These are phyloP conservation scores for Chenopodium formosanum DNA, from an alignment of 148 eudicot species.

Conservation along the genomic window DNA sequence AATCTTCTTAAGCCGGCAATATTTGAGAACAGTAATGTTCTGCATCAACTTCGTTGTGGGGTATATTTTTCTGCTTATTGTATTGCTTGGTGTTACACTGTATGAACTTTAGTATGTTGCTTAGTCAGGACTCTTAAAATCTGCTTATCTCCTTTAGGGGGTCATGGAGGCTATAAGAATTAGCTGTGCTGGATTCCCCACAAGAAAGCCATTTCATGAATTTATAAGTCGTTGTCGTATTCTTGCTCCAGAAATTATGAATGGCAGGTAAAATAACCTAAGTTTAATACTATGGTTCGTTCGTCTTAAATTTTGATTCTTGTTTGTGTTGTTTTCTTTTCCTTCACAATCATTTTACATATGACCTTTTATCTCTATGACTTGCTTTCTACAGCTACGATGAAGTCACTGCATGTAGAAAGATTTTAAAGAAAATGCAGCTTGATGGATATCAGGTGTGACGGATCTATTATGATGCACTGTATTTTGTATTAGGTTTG, in stretches of 20 bases:
- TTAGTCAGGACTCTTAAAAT: slow-evolving; percentile 9
- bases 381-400: slow-evolving; percentile 41
- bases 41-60: slow-evolving; percentile 97
- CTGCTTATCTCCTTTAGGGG: slow-evolving; percentile 53
- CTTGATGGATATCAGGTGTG: slow-evolving; percentile 88
- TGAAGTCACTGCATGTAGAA: slow-evolving; percentile 62
- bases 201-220: slow-evolving; percentile 76
- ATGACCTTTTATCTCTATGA: slow-evolving; percentile 19
- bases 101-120: background rate
- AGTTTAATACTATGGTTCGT: slow-evolving; percentile 1
- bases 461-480: background rate
- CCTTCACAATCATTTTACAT: slow-evolving; percentile 5
- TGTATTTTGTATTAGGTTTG: background rate
- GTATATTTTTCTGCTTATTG: slow-evolving; percentile 36
- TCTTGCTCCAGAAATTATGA: slow-evolving; percentile 66
- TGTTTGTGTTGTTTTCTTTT: background rate
- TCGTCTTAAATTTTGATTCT: background rate
- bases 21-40: slow-evolving; percentile 77
- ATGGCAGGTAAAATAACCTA: slow-evolving; percentile 52
- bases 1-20: slow-evolving; percentile 90
- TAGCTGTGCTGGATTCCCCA: slow-evolving; percentile 96
- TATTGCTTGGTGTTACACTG: background rate
- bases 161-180: slow-evolving; percentile 99
- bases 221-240: slow-evolving; percentile 68
- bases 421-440: slow-evolving; percentile 62